phyloP scores from a whole-genome alignment of 177 flowering plant genomes.

The Vitis hybrid region DNA sequence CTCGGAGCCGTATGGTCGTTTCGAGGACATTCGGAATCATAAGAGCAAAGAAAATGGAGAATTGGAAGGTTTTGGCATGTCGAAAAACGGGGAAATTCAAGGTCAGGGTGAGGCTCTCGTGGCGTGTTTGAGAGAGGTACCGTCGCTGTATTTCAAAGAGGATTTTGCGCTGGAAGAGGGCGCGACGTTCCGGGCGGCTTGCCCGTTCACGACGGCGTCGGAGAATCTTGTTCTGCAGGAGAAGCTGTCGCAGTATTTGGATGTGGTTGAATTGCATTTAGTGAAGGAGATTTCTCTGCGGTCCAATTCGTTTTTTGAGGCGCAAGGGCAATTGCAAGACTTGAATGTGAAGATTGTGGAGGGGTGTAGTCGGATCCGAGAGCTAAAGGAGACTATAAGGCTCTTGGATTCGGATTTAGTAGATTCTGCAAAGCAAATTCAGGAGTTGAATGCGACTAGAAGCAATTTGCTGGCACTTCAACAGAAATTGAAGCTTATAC shows the following conservation, averaged over 20 bases:
- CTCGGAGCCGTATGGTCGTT: constrained; percentile 57
- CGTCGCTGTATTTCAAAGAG: constrained; percentile 87
- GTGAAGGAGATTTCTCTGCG: constrained; percentile 95
- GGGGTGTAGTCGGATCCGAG: constrained; percentile 75
- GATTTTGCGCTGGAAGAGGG: constrained; percentile 92
- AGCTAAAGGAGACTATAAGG: constrained; percentile 76
- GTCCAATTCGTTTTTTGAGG: constrained; percentile 91
- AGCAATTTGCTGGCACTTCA: constrained; percentile 65
- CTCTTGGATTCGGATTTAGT: constrained; percentile 84
- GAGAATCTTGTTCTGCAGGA: constrained; percentile 80
- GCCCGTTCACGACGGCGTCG: constrained; percentile 58
- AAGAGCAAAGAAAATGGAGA: constrained; percentile 42
- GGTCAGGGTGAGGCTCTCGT: constrained; percentile 84
- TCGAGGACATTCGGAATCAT: constrained; percentile 80
- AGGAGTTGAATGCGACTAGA: constrained; percentile 62
- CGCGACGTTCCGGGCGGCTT: constrained; percentile 79
- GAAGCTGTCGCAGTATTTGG: constrained; percentile 87
- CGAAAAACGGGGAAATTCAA: constrained; percentile 7
- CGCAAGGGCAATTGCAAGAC: constrained; percentile 90
- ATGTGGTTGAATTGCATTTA: constrained; percentile 90
- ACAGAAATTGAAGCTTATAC: constrained; percentile 75
- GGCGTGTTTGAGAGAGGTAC: constrained; percentile 88
- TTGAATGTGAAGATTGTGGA: constrained; percentile 77
- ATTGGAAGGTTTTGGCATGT: constrained; percentile 12
- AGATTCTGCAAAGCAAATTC: constrained; percentile 74